These are phyloP conservation scores for Mycena haematopus DNA, from an alignment of 768 basidiomycete species.

Conservation along the genomic window DNA sequence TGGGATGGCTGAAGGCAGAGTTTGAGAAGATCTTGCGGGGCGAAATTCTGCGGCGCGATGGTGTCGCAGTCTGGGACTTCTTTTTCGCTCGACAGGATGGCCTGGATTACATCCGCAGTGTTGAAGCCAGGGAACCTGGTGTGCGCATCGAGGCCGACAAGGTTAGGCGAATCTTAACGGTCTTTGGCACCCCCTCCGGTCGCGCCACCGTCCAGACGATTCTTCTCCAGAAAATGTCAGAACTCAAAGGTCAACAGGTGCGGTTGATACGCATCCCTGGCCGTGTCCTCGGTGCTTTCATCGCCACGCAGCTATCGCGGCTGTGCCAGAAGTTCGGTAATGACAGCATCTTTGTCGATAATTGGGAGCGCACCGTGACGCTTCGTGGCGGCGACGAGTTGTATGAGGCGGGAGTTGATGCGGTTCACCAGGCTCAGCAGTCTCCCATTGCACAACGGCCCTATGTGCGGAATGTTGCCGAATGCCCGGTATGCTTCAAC, in stretches of 20 bases:
- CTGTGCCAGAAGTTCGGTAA: conserved; percentile 58
- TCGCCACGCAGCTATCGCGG: conserved; percentile 50
- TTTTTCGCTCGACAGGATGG: conserved; percentile 60
- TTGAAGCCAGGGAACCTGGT: conserved; percentile 46
- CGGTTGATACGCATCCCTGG: conserved; percentile 55
- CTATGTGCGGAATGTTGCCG: conserved; percentile 27
- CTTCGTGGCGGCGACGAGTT: conserved; percentile 63
- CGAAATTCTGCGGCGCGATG: conserved; percentile 59
- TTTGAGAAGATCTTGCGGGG: conserved; percentile 70
- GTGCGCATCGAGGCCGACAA: conserved; percentile 53
- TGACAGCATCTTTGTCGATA: conserved; percentile 63
- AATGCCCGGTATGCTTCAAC: conserved; percentile 77
- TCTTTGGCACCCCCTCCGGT: conserved; percentile 56
- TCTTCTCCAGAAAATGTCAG: conserved; percentile 54
- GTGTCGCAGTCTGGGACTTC: conserved; percentile 66
- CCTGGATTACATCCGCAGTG: conserved; percentile 46
- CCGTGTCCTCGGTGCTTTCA: conserved; percentile 51
- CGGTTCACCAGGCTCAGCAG: conserved; percentile 42
- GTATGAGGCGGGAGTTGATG: conserved; percentile 50
- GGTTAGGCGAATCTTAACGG: conserved; percentile 50
- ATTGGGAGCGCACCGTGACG: conserved; percentile 47
- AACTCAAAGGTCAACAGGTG: conserved; percentile 49
- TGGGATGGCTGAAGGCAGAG: conserved; percentile 63
- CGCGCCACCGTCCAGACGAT: conserved; percentile 49
- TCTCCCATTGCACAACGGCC: conserved; percentile 29